phyloP scores from a whole-genome alignment of 129 eudicot species.

The Flaveria linearis region DNA sequence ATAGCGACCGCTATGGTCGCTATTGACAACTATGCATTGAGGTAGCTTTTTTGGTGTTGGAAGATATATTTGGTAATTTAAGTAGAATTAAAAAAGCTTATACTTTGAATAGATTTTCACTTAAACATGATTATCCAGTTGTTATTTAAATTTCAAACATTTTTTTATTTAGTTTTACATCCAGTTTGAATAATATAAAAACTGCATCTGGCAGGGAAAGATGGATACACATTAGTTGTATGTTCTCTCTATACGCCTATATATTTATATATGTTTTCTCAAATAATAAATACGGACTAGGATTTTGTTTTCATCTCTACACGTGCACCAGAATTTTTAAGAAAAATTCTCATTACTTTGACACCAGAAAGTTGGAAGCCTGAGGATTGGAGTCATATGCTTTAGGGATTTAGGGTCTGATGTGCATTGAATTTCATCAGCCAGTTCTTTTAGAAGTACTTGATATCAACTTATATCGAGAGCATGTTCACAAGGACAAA shows the following conservation, averaged over 20 bases:
- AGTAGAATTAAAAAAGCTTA: too few relatives aligned
- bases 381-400: neutral
- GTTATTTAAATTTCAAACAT: neutral
- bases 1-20: too few relatives aligned
- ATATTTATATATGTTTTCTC: neutral
- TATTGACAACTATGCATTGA: too few relatives aligned
- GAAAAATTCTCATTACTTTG: neutral
- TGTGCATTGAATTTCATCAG: neutral
- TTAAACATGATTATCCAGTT: too few relatives aligned
- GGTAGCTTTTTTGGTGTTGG: too few relatives aligned
- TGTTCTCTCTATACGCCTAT: neutral
- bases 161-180: neutral
- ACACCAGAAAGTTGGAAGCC: neutral
- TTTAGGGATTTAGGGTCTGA: constrained; percentile 1
- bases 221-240: neutral
- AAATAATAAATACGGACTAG: neutral
- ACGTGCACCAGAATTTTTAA: neutral
- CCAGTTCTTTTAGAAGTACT: too few relatives aligned
- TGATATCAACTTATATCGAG: neutral
- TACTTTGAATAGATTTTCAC: too few relatives aligned
- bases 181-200: neutral
- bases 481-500: neutral
- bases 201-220: neutral
- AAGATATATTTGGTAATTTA: too few relatives aligned
- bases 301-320: neutral